Evolutionary conservation across 202 grass and related monocot species (phyloP).

Genomic region (Panicum hallii): DNA sequence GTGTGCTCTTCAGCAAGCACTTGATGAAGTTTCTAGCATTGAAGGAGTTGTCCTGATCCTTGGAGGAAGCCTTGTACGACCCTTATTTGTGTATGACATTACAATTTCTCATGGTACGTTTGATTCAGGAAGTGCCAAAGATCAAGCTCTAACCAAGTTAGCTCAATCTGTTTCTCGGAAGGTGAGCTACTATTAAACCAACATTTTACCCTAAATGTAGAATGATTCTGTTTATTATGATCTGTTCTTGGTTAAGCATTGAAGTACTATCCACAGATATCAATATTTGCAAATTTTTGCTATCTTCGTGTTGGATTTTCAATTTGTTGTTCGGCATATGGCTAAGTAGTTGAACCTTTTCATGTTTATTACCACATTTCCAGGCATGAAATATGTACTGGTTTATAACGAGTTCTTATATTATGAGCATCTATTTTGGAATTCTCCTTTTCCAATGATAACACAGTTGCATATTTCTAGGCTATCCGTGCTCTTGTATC

Average conservation of each 20-base stretch:
- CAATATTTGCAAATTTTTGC: background rate
- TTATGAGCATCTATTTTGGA: slow-evolving; percentile 19
- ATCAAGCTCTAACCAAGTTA: slow-evolving; percentile 64
- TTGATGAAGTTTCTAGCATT: slow-evolving; percentile 71
- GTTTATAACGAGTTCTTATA: background rate
- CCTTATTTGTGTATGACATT: slow-evolving; percentile 75
- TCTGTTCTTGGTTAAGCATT: background rate
- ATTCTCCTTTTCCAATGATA: slow-evolving; percentile 27
- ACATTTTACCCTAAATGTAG: slow-evolving; percentile 1
- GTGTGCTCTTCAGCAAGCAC: slow-evolving; percentile 74
- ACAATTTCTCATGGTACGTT: slow-evolving; percentile 72
- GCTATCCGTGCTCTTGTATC: slow-evolving; percentile 86
- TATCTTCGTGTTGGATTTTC: slow-evolving; percentile 21
- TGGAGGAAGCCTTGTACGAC: slow-evolving; percentile 77
- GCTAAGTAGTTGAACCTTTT: background rate
- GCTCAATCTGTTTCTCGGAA: slow-evolving; percentile 85
- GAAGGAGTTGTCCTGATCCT: slow-evolving; percentile 76
- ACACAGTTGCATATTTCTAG: slow-evolving; percentile 54
- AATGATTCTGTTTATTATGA: slow-evolving; percentile 15
- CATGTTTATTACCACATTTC: background rate
- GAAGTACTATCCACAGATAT: background rate
- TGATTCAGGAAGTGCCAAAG: slow-evolving; percentile 58
- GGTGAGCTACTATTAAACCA: slow-evolving; percentile 56
- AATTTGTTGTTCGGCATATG: slow-evolving; percentile 7
- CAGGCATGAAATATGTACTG: background rate